Evolutionary conservation across 2,329 filamentous ascomycete genomes (phyloP).

Genomic region (Zarea fungicola): DNA sequence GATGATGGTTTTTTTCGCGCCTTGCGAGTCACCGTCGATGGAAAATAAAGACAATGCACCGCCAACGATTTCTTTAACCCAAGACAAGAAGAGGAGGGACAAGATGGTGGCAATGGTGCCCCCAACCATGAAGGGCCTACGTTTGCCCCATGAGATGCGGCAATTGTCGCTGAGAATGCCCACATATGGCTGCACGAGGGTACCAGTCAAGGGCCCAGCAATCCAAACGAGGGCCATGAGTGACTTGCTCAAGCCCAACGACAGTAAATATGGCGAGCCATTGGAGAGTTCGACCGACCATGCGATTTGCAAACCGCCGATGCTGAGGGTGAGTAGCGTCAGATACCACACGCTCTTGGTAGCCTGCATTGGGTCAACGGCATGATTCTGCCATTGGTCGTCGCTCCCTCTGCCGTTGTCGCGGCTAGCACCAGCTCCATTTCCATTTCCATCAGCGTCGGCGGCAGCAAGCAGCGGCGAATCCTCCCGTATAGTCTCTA

Average conservation of each 20-base stretch:
- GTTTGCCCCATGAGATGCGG: slow-evolving; percentile 67
- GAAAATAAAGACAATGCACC: slow-evolving; percentile 67
- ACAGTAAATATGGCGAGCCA: slow-evolving; percentile 78
- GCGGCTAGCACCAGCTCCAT: background rate
- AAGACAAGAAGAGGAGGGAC: slow-evolving; percentile 65
- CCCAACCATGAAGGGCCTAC: slow-evolving; percentile 75
- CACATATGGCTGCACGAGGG: slow-evolving; percentile 75
- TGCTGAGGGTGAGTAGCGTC: slow-evolving; percentile 76
- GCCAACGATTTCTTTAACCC: slow-evolving; percentile 67
- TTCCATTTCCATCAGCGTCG: background rate
- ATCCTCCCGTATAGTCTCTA: slow-evolving; percentile 16
- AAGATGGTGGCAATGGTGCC: slow-evolving; percentile 63
- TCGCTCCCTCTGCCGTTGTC: background rate
- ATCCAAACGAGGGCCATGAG: slow-evolving; percentile 82
- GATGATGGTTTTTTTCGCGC: slow-evolving; percentile 63
- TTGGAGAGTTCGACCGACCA: slow-evolving; percentile 95
- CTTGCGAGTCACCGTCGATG: slow-evolving; percentile 57
- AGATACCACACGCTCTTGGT: slow-evolving; percentile 84
- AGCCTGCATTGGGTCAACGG: slow-evolving; percentile 44
- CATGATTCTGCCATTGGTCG: slow-evolving; percentile 20
- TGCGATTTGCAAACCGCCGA: slow-evolving; percentile 86
- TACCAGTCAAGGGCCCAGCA: slow-evolving; percentile 72
- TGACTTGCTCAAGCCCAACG: slow-evolving; percentile 76
- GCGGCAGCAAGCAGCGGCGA: slow-evolving; percentile 16
- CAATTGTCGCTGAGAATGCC: slow-evolving; percentile 78